Evolutionary conservation across 169 alveolate genomes (phyloP).

Genomic region (Fabrea salina): DNA sequence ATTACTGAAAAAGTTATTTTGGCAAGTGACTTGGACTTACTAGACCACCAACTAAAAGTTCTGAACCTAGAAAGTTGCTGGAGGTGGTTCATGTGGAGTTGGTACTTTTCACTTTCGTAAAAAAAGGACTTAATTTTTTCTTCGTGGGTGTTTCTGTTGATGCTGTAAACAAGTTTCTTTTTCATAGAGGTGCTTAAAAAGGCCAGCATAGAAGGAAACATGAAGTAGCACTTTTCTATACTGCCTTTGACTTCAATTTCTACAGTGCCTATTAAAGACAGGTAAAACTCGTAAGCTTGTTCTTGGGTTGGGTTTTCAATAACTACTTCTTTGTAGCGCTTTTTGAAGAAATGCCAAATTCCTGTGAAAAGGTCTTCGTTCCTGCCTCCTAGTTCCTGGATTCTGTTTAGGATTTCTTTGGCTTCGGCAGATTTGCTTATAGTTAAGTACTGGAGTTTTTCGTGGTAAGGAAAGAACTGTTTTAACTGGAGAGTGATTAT

Average conservation of each 20-base stretch:
- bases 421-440: neutral
- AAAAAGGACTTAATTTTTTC: slow-evolving; percentile 27
- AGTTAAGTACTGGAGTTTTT: neutral
- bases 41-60: neutral
- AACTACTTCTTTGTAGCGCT: neutral
- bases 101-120: neutral
- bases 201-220: slow-evolving; percentile 20
- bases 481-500: neutral
- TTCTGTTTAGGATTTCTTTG: neutral
- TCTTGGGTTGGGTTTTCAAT: neutral
- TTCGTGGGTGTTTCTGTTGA: slow-evolving; percentile 28
- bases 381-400: slow-evolving; percentile 6
- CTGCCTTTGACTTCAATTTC: slow-evolving; percentile 26
- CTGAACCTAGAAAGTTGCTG: neutral
- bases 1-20: neutral
- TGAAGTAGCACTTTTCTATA: slow-evolving; percentile 22
- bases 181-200: neutral
- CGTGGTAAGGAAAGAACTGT: neutral
- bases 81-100: slow-evolving; percentile 21
- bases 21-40: slow-evolving; percentile 5
- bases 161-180: neutral
- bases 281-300: slow-evolving; percentile 25
- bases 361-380: neutral
- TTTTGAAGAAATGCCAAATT: neutral
- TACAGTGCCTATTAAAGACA: slow-evolving; percentile 27